Base-by-base conservation (phyloP, 768 basidiomycete species). In the Tricholoma flavovirens region DNA sequence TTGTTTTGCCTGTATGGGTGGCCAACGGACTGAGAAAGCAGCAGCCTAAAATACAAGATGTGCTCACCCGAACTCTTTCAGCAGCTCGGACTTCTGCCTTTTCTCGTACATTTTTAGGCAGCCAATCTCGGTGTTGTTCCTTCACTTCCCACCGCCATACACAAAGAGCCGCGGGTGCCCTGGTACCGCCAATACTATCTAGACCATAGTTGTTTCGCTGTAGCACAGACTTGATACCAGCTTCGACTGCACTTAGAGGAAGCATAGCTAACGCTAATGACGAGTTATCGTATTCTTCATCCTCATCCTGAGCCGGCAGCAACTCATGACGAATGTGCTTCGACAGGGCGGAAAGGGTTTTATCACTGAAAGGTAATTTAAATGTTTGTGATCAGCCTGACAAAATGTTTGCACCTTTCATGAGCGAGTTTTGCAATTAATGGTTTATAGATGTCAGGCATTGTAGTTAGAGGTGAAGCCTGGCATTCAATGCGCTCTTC, bases 131-230 rank as follows among this genome's bases (percentile, higher is more conserved):
- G 59, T 78, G 75, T 17, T 76, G 61, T 2, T 81, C 77, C 62
- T 81, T 83, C 10, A 89, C 84, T 67, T 96, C 93, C 93, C 93
- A 96, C 51, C 89, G 76, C 91, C 90, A 95, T 19, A 88, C 73
- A 59, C 81, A 85, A 32, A 90, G 70, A n/a, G 80, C 72, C 6
- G 85, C 81, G 12, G 87, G 84, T 19, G 75, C 64, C 65, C 80
- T 88, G 52, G 73, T 72, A 33, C 80, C 80, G 9, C 71, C 64
- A 15, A 71, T 64, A 2, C 73, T 70, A 52, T 90, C 83, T 5
- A 94, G 69, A 1, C 93, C 93, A 64, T 95, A 95, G 68, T 96
- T 94, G 24, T 78, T 81, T 14, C 93, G 84, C 26, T 67, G 73
- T 55, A 90, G 81, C 10, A 87, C 67, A 2, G 72, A 62, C 65